Conservation (phyloP, 1,284 basidiomycete genomes). For the Bothia castanella region DNA sequence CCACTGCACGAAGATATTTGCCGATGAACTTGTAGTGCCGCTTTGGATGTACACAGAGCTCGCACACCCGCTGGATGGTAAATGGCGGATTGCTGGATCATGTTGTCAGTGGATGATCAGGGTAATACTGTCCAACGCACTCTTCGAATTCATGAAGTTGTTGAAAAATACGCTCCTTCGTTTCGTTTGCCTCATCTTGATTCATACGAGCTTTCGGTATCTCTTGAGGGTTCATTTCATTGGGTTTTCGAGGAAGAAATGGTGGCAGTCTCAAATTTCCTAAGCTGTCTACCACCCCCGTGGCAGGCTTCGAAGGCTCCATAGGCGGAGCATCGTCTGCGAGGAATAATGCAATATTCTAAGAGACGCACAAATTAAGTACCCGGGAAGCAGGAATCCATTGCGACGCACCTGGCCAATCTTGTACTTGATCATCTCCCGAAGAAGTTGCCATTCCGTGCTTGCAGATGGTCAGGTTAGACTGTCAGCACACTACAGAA, state of each 20-base stretch:
- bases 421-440: constrained; percentile 69
- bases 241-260: constrained; percentile 62
- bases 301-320: constrained; percentile 19
- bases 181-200: constrained; percentile 57
- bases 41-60: constrained; percentile 72
- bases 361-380: not conserved
- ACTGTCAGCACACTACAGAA: constrained; percentile 1
- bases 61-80: constrained; percentile 88
- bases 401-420: constrained; percentile 51
- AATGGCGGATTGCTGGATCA: constrained; percentile 69
- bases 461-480: constrained; percentile 38
- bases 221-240: constrained; percentile 49
- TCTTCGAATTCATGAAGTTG: constrained; percentile 76
- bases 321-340: constrained; percentile 36
- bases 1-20: constrained; percentile 88
- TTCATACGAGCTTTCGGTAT: constrained; percentile 60
- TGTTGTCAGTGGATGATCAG: constrained; percentile 11
- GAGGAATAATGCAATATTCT: constrained; percentile 63
- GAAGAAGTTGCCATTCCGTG: constrained; percentile 70
- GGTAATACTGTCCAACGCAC: constrained; percentile 42
- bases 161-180: constrained; percentile 57
- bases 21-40: constrained; percentile 75
- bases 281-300: constrained; percentile 29
- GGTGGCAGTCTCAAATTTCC: constrained; percentile 78
- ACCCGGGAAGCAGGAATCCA: not conserved